Evolutionary conservation across 1,284 basidiomycete genomes (phyloP).

Genomic region (Ustilago vetiveriae): DNA sequence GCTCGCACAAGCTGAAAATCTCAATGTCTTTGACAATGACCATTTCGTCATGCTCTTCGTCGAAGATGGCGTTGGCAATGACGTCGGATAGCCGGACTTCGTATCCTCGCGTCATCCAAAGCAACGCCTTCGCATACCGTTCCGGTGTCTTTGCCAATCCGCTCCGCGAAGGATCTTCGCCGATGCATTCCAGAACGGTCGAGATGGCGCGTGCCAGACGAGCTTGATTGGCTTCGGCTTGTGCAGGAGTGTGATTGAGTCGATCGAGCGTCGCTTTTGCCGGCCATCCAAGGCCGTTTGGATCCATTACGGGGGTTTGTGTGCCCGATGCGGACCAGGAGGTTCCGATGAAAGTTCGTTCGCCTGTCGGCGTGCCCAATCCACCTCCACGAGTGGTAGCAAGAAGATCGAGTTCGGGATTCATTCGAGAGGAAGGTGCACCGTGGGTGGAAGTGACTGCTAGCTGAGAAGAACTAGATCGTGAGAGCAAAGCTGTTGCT

Average conservation of each 20-base stretch:
- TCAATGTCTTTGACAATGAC: conserved; percentile 98
- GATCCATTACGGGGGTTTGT: conserved; percentile 61
- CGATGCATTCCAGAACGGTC: conserved; percentile 94
- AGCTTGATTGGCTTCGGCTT: conserved; percentile 64
- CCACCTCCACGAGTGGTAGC: conserved; percentile 53
- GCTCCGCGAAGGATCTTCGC: conserved; percentile 95
- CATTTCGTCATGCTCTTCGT: conserved; percentile 99
- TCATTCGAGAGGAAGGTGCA: conserved; percentile 5
- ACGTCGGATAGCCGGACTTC: conserved; percentile 94
- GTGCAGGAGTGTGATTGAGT: conserved; percentile 55
- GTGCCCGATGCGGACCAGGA: conserved; percentile 38
- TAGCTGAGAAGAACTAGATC: conserved; percentile 10
- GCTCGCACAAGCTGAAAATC: conserved; percentile 96
- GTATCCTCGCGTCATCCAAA: conserved; percentile 99
- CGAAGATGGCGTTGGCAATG: conserved; percentile 97
- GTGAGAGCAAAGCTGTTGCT: conserved; percentile 30
- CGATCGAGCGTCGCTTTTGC: conserved; percentile 60
- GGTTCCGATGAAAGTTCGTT: conserved; percentile 51
- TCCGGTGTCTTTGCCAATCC: conserved; percentile 91
- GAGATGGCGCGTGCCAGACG: conserved; percentile 85
- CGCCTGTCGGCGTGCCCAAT: conserved; percentile 59
- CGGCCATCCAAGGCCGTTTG: conserved; percentile 65
- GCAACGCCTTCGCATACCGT: conserved; percentile 92
- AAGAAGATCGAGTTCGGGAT: conserved; percentile 16
- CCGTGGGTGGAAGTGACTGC: conserved; percentile 12